Percentiles rank a stretch among this genome's conserved stretches.
These are phyloP conservation scores for Gloeopeniophorella convolvens DNA, from an alignment of 768 basidiomycete species.

Conservation along the genomic window DNA sequence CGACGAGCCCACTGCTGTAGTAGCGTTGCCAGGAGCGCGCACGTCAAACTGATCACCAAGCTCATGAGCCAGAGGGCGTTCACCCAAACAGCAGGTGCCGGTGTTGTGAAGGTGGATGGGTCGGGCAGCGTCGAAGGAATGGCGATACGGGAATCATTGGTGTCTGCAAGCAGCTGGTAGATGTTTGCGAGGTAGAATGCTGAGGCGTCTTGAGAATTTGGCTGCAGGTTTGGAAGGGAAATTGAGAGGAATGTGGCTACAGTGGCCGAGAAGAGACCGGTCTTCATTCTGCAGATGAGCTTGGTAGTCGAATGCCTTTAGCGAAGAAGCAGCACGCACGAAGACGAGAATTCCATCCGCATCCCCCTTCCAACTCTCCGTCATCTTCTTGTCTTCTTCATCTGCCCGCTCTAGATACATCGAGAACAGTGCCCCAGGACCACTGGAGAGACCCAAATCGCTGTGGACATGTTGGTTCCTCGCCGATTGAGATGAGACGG, in stretches of 20 bases:
- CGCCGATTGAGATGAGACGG: too few species aligned
- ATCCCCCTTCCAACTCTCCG: not conserved
- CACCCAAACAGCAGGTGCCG: not conserved
- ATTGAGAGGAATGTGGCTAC: not conserved
- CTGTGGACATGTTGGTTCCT: too few species aligned
- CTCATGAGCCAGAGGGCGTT: slow-evolving; percentile 7
- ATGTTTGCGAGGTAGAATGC: not conserved
- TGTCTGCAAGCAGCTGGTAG: not conserved
- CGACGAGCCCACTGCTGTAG: slow-evolving; percentile 4
- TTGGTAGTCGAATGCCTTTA: too few species aligned
- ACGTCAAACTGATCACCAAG: slow-evolving; percentile 1
- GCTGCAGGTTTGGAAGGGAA: not conserved
- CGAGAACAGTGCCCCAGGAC: not conserved
- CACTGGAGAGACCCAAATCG: too few species aligned
- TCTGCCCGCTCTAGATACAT: not conserved
- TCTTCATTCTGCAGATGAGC: too few species aligned
- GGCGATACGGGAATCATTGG: not conserved
- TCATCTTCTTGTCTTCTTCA: not conserved
- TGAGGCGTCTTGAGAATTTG: not conserved
- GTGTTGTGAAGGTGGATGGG: not conserved
- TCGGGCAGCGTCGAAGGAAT: not conserved
- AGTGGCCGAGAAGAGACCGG: not conserved
- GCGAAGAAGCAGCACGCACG: not conserved
- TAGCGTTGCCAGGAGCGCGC: slow-evolving; percentile 1
- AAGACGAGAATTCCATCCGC: not conserved